phyloP scores from a whole-genome alignment of 768 basidiomycete genomes.

The Boletus bicolor region DNA sequence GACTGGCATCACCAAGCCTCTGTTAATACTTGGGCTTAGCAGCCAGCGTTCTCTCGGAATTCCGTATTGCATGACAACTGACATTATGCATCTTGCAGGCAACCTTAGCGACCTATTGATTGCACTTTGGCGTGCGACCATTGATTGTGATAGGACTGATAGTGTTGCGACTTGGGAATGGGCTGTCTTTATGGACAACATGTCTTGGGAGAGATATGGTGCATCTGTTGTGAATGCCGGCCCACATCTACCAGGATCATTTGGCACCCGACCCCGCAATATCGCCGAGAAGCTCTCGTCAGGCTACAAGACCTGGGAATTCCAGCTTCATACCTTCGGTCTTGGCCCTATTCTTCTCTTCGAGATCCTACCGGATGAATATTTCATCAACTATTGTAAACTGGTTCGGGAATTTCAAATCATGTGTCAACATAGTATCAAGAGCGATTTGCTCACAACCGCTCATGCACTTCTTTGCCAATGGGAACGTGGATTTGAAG shows the following conservation, averaged over 20 bases:
- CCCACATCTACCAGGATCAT: conserved; percentile 14
- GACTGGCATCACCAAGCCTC: too few species aligned
- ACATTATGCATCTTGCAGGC: conserved; percentile 27
- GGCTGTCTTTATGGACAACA: too few species aligned
- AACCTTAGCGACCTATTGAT: background rate
- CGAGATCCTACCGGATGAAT: conserved; percentile 8
- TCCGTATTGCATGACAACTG: conserved; percentile 16
- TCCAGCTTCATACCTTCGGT: conserved; percentile 10
- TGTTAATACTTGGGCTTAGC: too few species aligned
- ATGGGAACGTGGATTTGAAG: conserved; percentile 31
- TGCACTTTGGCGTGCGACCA: conserved; percentile 11
- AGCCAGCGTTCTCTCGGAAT: background rate
- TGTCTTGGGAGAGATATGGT: too few species aligned
- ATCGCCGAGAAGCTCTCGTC: conserved; percentile 19
- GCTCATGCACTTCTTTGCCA: background rate
- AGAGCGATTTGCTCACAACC: background rate
- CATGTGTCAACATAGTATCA: background rate
- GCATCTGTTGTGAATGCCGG: background rate
- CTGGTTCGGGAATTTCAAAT: background rate
- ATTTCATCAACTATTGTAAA: conserved; percentile 1
- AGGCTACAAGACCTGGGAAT: conserved; percentile 27
- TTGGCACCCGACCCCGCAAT: conserved; percentile 16
- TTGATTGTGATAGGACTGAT: conserved; percentile 2
- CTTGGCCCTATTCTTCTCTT: conserved; percentile 17
- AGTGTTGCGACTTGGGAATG: background rate